phyloP scores from a whole-genome alignment of 2,329 filamentous ascomycete genomes.

The Aspergillus viridinutans region DNA sequence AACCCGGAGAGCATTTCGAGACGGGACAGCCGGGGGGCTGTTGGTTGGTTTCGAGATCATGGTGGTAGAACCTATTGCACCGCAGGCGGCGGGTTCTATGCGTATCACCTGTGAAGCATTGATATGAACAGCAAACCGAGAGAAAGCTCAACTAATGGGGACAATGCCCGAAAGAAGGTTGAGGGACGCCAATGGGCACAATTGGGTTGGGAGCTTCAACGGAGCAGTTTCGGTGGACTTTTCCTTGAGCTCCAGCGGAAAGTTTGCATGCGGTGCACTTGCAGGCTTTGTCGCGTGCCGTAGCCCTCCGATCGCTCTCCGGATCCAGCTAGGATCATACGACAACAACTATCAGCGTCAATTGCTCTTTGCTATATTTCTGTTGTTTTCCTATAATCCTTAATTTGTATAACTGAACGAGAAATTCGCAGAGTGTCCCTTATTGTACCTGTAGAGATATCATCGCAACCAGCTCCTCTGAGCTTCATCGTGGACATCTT shows the following conservation, averaged over 20 bases:
- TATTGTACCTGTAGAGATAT: no score
- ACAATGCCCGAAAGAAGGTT: background rate
- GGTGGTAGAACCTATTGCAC: conserved; percentile 16
- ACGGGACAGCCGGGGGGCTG: conserved; percentile 34
- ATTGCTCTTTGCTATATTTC: no score
- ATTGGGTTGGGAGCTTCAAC: conserved; percentile 1
- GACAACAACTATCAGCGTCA: background rate
- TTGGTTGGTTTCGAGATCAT: conserved; percentile 32
- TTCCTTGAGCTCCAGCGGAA: conserved; percentile 6
- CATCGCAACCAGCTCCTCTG: no score
- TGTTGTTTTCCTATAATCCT: no score
- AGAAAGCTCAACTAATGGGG: background rate
- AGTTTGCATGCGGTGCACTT: conserved; percentile 12
- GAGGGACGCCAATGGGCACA: background rate
- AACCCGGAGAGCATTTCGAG: conserved; percentile 42
- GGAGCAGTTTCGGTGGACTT: conserved; percentile 4
- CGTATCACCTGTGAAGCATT: conserved; percentile 13
- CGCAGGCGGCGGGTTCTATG: conserved; percentile 22
- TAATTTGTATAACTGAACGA: background rate
- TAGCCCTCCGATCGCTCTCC: conserved; percentile 6
- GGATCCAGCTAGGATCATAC: conserved; percentile 8
- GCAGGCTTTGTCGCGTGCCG: conserved; percentile 12
- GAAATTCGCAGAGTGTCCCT: background rate
- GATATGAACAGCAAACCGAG: background rate
- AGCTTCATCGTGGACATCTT: no score